Conservation (phyloP, 192 early-diverging fungal genomes). For the Coemansia sp. region DNA sequence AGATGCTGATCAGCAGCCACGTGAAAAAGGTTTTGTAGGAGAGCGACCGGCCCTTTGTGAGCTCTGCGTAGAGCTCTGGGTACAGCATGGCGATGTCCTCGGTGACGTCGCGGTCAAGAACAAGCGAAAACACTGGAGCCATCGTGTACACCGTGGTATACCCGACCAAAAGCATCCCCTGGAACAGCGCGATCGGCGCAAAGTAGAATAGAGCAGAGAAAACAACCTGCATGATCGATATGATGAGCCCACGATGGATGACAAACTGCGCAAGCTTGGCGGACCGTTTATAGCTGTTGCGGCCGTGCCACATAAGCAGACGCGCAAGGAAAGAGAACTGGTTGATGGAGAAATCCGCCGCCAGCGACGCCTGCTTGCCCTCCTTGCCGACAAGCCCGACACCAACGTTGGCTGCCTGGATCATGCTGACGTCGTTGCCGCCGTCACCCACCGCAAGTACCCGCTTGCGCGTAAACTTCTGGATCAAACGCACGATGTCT, state of each 20-base stretch:
- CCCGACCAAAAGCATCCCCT: slow-evolving; percentile 83
- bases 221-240: slow-evolving; percentile 97
- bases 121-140: slow-evolving; percentile 94
- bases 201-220: slow-evolving; percentile 96
- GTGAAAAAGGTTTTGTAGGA: slow-evolving; percentile 93
- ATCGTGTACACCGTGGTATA: slow-evolving; percentile 98
- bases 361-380: slow-evolving; percentile 90
- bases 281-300: slow-evolving; percentile 92
- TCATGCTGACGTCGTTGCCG: slow-evolving; percentile 98
- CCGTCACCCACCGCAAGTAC: slow-evolving; percentile 94
- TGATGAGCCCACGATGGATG: slow-evolving; percentile 95
- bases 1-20: slow-evolving; percentile 92
- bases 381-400: slow-evolving; percentile 97
- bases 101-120: slow-evolving; percentile 85
- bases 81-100: slow-evolving; percentile 89
- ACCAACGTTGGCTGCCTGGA: slow-evolving; percentile 94
- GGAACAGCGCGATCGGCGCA: slow-evolving; percentile 94
- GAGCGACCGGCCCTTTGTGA: slow-evolving; percentile 89
- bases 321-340: slow-evolving; percentile 88
- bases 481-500: slow-evolving; percentile 81
- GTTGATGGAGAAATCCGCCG: slow-evolving; percentile 88
- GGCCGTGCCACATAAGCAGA: slow-evolving; percentile 91
- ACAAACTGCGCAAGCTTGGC: slow-evolving; percentile 95
- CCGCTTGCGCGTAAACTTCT: slow-evolving; percentile 68
- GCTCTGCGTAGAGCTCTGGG: slow-evolving; percentile 91